phyloP scores from a whole-genome alignment of 306 rosid species.

The Carpinus viminea region DNA sequence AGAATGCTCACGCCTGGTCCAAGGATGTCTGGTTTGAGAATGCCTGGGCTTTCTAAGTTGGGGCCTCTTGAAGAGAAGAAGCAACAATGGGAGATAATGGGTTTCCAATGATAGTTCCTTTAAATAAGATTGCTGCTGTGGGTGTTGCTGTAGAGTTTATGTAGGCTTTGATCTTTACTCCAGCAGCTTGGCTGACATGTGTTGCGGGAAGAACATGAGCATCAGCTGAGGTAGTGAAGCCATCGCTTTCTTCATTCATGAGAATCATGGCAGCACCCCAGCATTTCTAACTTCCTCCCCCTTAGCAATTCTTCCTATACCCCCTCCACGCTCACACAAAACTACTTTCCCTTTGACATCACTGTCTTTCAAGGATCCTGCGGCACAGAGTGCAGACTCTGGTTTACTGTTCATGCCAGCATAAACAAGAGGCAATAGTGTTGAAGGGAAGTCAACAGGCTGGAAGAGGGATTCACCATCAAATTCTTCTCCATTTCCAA shows the following conservation, averaged over 20 bases:
- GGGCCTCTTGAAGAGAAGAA: conserved; percentile 84
- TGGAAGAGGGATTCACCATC: conserved; percentile 51
- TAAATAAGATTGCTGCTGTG: conserved; percentile 57
- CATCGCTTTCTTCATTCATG: conserved; percentile 44
- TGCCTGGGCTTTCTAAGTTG: conserved; percentile 61
- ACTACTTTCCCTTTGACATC: conserved; percentile 56
- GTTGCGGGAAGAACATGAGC: conserved; percentile 65
- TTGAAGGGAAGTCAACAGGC: conserved; percentile 40
- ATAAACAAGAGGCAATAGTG: conserved; percentile 44
- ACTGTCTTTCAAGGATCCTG: conserved; percentile 44
- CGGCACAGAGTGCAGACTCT: conserved; percentile 47
- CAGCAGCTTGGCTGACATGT: conserved; percentile 57
- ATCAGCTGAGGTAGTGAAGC: conserved; percentile 52
- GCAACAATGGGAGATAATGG: conserved; percentile 49
- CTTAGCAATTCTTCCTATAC: conserved; percentile 49
- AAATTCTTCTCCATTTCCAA: conserved; percentile 47
- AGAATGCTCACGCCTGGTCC: conserved; percentile 68
- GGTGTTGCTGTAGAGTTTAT: conserved; percentile 61
- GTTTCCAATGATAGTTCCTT: conserved; percentile 57
- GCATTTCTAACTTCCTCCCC: conserved; percentile 64
- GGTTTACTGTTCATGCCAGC: conserved; percentile 54
- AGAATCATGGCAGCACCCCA: conserved; percentile 75
- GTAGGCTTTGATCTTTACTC: conserved; percentile 54
- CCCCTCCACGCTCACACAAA: conserved; percentile 68
- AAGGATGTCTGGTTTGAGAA: conserved; percentile 71